Conservation (phyloP, 2,329 filamentous ascomycete species). For the Aureobasidium sp. region DNA sequence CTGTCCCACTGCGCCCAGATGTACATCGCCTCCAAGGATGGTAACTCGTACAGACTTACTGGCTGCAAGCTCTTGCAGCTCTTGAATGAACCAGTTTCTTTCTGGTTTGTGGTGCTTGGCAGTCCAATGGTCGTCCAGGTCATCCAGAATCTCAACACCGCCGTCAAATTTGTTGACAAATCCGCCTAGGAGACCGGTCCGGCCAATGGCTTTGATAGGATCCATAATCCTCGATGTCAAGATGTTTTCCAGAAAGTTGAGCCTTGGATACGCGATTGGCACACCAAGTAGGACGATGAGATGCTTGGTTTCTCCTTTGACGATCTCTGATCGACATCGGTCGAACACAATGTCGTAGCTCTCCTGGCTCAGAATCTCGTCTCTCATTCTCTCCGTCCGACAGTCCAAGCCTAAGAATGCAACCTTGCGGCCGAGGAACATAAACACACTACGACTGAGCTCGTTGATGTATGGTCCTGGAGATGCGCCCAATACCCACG, state of each 20-base stretch:
- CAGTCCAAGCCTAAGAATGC: slow-evolving; percentile 84
- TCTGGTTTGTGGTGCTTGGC: slow-evolving; percentile 91
- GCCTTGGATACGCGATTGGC: slow-evolving; percentile 41
- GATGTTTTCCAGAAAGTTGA: slow-evolving; percentile 57
- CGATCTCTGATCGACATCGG: slow-evolving; percentile 72
- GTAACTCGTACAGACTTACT: slow-evolving; percentile 89
- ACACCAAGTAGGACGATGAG: slow-evolving; percentile 81
- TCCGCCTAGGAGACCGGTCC: slow-evolving; percentile 69
- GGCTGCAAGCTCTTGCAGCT: slow-evolving; percentile 86
- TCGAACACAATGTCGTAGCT: slow-evolving; percentile 86
- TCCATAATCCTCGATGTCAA: slow-evolving; percentile 81
- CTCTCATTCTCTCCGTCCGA: slow-evolving; percentile 79
- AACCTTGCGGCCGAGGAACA: slow-evolving; percentile 71
- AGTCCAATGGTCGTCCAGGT: slow-evolving; percentile 95
- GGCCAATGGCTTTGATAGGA: slow-evolving; percentile 80
- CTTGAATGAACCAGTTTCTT: slow-evolving; percentile 76
- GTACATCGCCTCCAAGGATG: slow-evolving; percentile 88
- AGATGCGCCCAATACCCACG: slow-evolving; percentile 74
- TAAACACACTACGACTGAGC: slow-evolving; percentile 75
- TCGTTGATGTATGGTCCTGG: slow-evolving; percentile 89
- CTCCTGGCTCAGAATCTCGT: slow-evolving; percentile 71
- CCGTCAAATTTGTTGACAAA: slow-evolving; percentile 87
- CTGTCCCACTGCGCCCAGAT: slow-evolving; percentile 84
- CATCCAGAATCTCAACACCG: slow-evolving; percentile 83
- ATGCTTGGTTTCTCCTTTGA: slow-evolving; percentile 80